Evolutionary conservation across 2,329 filamentous ascomycete species (phyloP), one percentile per base, ranked within the genome.

Genomic region (Diaporthe batatas): DNA sequence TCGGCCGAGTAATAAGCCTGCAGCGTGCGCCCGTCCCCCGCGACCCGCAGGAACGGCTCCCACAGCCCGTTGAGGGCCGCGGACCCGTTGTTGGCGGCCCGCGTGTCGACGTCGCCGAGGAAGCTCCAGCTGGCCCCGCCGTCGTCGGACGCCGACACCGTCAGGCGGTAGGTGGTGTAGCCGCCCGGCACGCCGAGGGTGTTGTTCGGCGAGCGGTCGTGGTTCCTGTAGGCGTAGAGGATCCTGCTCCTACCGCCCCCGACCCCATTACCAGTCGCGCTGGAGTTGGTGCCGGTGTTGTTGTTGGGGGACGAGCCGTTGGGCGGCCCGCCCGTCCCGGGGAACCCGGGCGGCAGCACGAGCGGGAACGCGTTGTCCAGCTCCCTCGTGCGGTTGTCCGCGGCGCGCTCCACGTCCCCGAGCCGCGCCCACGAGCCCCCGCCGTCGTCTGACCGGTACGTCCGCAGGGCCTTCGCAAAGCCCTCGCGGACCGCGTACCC

Each of bases 1-100:
- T 86, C 84, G 2, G 78, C 79, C 6, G 83, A 84, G 75, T 86
- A 87, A 76, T 83, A 86, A 59, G 83, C 79, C 76, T 86, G 83
- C 32, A 86, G 71, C 3, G 79, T 78, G 3, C 18, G 1, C 0
- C 83, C 83, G 69, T 85, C 81, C 1, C 75, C 72, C 0, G 81
- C 81, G 2, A 82, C 75, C 6, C 84, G 79, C 25, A 87, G 67
- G 73, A 86, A 86, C 0, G 85, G 85, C 73, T 87, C 85, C 84
- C 84, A 87, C 6, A 82, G 77, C 3, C 85, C 85, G 42, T 83
- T 83, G 3, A 53, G 62, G 18, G 74, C 58, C 7, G 67, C 73
- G 4, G 71, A 71, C 2, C 62, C 62, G 14, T 53, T 39, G 29
- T 74, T 76, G 2, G 74, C 73, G 7, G 75, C 70, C 3, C 77